Conservation (phyloP, 306 rosid genomes). For the Lathyrus sativus region DNA sequence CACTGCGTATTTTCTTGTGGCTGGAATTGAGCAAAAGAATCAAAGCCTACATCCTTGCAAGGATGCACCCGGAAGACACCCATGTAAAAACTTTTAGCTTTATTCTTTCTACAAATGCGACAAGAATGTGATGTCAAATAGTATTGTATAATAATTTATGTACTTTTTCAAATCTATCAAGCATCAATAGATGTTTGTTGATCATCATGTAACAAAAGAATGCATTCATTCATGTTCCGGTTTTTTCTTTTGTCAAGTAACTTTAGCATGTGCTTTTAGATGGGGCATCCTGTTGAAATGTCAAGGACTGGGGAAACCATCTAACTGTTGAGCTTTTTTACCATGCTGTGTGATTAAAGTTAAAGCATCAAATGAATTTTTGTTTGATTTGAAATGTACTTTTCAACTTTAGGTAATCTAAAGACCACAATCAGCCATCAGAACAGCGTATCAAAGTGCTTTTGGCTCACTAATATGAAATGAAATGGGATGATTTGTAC, state of each 20-base stretch:
- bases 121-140: background rate
- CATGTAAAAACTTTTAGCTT: constrained; percentile 37
- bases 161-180: constrained; percentile 6
- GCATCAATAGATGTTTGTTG: background rate
- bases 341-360: no score
- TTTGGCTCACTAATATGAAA: no score
- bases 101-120: background rate
- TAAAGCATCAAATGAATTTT: no score
- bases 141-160: constrained; percentile 28
- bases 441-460: no score
- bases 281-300: no score
- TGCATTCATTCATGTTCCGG: background rate
- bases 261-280: no score
- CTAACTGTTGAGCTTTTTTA: no score
- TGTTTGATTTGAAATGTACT: no score
- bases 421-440: no score
- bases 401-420: no score
- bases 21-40: constrained; percentile 70
- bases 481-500: no score
- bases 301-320: no score
- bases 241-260: background rate
- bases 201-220: background rate
- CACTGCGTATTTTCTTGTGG: constrained; percentile 88
- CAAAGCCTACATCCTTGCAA: constrained; percentile 57
- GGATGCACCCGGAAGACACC: constrained; percentile 48